These are phyloP conservation scores for Cordyceps cicadae DNA, from an alignment of 2,329 filamentous ascomycete genomes.

Conservation along the genomic window DNA sequence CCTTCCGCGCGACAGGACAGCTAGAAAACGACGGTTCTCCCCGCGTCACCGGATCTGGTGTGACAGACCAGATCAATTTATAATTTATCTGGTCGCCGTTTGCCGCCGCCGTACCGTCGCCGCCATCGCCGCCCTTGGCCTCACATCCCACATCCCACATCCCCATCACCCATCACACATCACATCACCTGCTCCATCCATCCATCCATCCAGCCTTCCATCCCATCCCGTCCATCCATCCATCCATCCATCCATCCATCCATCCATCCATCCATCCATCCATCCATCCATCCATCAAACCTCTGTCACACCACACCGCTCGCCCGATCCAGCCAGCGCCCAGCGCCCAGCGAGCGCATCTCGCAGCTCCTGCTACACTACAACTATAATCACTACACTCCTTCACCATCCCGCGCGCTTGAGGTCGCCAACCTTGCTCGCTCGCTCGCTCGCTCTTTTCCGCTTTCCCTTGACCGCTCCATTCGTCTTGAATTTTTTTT, in stretches of 20 bases:
- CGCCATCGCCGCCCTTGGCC: not conserved
- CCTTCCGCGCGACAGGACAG: not conserved
- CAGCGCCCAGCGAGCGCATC: too few relatives aligned
- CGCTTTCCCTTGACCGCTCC: not conserved
- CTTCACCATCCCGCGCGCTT: not conserved
- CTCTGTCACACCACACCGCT: not conserved
- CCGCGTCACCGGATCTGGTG: constrained; percentile 3
- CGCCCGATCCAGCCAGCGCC: not conserved
- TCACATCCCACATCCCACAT: too few relatives aligned
- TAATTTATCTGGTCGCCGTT: not conserved
- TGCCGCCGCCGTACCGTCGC: not conserved
- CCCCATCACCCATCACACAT: not conserved
- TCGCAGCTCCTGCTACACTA: not conserved
- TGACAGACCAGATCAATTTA: not conserved
- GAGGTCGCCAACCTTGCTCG: not conserved
- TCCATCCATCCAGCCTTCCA: too few relatives aligned
- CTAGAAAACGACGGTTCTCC: not conserved
- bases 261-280: too few relatives aligned
- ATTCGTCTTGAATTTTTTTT: not conserved
- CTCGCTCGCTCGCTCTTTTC: not conserved
- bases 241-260: too few relatives aligned
- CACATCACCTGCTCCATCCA: not conserved
- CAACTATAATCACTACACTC: not conserved
- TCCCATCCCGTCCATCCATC: too few relatives aligned
- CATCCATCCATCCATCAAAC: too few relatives aligned